phyloP scores from a whole-genome alignment of 2,329 filamentous ascomycete species.

The Cadophora gregata region DNA sequence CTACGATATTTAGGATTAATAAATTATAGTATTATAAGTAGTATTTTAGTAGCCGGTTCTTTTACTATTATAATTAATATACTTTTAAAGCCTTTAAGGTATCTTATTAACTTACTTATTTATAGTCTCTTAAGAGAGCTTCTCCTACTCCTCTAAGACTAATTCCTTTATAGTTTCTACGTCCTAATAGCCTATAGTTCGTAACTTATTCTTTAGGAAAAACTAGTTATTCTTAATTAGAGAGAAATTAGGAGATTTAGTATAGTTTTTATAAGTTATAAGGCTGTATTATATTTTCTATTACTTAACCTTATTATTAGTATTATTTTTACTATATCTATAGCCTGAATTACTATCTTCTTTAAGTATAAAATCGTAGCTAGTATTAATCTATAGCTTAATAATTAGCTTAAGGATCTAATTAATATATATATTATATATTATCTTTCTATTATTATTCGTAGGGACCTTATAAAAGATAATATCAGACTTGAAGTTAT shows the following conservation, averaged over 20 bases:
- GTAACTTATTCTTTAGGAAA: background rate
- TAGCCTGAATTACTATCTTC: conserved; percentile 25
- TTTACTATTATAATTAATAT: background rate
- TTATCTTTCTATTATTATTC: background rate
- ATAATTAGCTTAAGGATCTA: background rate
- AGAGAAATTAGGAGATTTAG: conserved; percentile 13
- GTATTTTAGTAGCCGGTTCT: background rate
- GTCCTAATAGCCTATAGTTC: background rate
- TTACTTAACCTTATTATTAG: background rate
- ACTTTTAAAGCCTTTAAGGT: background rate
- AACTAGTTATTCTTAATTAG: background rate
- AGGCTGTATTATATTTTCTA: conserved; percentile 2
- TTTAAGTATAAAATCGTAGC: conserved; percentile 20
- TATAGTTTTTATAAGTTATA: conserved; percentile 6
- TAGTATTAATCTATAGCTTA: conserved; percentile 9
- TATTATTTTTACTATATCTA: conserved; percentile 6
- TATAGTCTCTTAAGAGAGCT: background rate
- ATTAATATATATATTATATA: background rate
- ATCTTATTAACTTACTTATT: background rate
- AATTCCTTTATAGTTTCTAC: conserved; percentile 3
- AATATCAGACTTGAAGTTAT: background rate
- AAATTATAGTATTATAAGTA: background rate
- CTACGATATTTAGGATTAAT: background rate
- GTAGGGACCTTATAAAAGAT: background rate
- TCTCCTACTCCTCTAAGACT: conserved; percentile 1